Percentiles rank a stretch among this genome's conserved stretches.
Evolutionary conservation across 345 rosid species (phyloP).

Genomic region (Noccaea caerulescens): DNA sequence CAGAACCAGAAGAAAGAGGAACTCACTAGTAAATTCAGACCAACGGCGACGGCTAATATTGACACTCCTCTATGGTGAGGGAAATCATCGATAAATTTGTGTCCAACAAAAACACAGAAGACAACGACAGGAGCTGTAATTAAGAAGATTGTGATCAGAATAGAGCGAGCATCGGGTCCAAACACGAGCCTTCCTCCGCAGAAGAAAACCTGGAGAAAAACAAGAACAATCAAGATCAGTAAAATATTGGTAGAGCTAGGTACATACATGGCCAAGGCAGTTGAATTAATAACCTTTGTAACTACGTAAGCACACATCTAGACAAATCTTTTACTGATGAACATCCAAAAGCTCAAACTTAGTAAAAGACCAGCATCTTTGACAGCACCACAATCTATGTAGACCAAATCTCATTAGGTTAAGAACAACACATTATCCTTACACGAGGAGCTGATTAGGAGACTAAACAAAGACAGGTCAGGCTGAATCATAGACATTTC

Average conservation of each 20-base stretch:
- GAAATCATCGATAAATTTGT: conserved; percentile 70
- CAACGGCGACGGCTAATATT: conserved; percentile 56
- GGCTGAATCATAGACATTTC: neutral
- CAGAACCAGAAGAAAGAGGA: conserved; percentile 20
- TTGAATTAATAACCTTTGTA: conserved; percentile 6
- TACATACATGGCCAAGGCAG: neutral
- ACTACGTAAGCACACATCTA: neutral
- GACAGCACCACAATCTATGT: neutral
- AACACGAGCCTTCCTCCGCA: conserved; percentile 82
- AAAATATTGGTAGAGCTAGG: no score
- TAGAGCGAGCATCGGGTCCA: conserved; percentile 89
- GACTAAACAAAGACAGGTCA: conserved; percentile 9
- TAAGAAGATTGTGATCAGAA: conserved; percentile 65
- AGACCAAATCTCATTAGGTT: neutral
- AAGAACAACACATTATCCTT: conserved; percentile 12
- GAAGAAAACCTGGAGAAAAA: conserved; percentile 64
- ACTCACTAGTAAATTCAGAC: conserved; percentile 66
- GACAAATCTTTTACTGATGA: neutral
- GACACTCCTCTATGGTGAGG: conserved; percentile 72
- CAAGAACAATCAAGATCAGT: neutral
- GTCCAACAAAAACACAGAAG: conserved; percentile 80
- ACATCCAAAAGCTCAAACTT: neutral
- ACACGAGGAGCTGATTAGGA: neutral
- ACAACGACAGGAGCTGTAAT: conserved; percentile 70
- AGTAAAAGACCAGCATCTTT: neutral